phyloP scores from a whole-genome alignment of 1,284 basidiomycete species.

The Stygiomarasmius scandens region DNA sequence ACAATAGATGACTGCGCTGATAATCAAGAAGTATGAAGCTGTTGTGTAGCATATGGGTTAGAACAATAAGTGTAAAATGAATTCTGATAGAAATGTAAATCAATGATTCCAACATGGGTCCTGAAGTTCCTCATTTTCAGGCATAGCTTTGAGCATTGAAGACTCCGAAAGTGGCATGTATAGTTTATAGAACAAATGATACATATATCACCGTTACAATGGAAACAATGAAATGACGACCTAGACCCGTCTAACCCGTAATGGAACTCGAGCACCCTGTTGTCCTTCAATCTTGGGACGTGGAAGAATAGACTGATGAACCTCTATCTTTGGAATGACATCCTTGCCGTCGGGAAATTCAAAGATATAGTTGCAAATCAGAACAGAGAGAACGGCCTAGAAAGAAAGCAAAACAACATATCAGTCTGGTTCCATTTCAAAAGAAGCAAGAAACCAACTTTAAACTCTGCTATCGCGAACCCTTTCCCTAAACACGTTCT shows the following conservation, averaged over 20 bases:
- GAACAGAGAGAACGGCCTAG: conserved; percentile 27
- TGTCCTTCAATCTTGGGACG: neutral
- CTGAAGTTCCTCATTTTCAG: too few species aligned
- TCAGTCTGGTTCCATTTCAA: neutral
- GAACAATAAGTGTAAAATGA: too few species aligned
- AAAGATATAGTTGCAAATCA: conserved; percentile 29
- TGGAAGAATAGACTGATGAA: neutral
- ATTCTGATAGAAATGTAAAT: too few species aligned
- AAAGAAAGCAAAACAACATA: neutral
- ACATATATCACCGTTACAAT: too few species aligned
- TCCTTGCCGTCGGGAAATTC: conserved; percentile 20
- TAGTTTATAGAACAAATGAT: too few species aligned
- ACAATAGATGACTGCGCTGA: too few species aligned
- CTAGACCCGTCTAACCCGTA: neutral
- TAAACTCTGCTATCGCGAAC: conserved; percentile 46
- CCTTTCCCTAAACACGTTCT: conserved; percentile 43
- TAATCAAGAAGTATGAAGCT: too few species aligned
- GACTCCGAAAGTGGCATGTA: too few species aligned
- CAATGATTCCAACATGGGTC: too few species aligned
- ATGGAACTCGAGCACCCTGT: neutral
- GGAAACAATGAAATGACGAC: too few species aligned
- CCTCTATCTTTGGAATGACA: neutral
- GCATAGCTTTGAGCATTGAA: too few species aligned
- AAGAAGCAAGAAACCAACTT: conserved; percentile 29
- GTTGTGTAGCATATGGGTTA: too few species aligned